Percentiles rank a stretch among this genome's conserved stretches.
phyloP scores from a whole-genome alignment of 2,329 filamentous ascomycete genomes.

The Diaporthe ampelina region DNA sequence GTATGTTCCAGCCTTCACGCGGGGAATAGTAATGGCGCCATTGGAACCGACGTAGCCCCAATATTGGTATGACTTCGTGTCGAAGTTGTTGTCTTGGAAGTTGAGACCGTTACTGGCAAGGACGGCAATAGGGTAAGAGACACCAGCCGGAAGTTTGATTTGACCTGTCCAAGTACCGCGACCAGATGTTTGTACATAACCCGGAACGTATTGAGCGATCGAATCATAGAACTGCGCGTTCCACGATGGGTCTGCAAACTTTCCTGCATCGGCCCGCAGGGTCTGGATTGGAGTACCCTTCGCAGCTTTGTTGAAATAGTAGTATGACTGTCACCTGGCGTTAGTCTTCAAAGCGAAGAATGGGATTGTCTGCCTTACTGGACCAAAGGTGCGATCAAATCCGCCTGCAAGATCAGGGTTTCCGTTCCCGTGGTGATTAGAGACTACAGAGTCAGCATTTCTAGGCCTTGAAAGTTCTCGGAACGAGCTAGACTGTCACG shows the following conservation, averaged over 20 bases:
- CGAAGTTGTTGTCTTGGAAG: slow-evolving; percentile 71
- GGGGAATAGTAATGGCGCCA: slow-evolving; percentile 64
- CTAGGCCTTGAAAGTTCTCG: too few species aligned
- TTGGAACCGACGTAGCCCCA: slow-evolving; percentile 65
- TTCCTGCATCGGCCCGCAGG: slow-evolving; percentile 67
- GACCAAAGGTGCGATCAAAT: slow-evolving; percentile 76
- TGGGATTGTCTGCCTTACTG: slow-evolving; percentile 44
- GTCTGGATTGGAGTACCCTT: slow-evolving; percentile 59
- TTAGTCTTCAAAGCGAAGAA: background rate
- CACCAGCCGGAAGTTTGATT: slow-evolving; percentile 65
- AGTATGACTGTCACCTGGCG: slow-evolving; percentile 59
- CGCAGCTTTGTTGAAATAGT: slow-evolving; percentile 72
- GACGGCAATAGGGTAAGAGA: slow-evolving; percentile 67
- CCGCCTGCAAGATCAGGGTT: slow-evolving; percentile 76
- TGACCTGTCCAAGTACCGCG: slow-evolving; percentile 65
- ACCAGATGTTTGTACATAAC: slow-evolving; percentile 66
- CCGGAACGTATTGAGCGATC: slow-evolving; percentile 70
- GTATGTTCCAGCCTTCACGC: slow-evolving; percentile 70
- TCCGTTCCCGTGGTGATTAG: slow-evolving; percentile 73
- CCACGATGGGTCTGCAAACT: slow-evolving; percentile 66
- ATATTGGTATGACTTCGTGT: slow-evolving; percentile 70
- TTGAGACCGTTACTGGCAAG: slow-evolving; percentile 65
- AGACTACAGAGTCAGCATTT: slow-evolving; percentile 51
- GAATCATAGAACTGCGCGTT: slow-evolving; percentile 73
- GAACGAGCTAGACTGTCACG: background rate